Conservation (phyloP, 345 rosid genomes). For the Draba incana region DNA sequence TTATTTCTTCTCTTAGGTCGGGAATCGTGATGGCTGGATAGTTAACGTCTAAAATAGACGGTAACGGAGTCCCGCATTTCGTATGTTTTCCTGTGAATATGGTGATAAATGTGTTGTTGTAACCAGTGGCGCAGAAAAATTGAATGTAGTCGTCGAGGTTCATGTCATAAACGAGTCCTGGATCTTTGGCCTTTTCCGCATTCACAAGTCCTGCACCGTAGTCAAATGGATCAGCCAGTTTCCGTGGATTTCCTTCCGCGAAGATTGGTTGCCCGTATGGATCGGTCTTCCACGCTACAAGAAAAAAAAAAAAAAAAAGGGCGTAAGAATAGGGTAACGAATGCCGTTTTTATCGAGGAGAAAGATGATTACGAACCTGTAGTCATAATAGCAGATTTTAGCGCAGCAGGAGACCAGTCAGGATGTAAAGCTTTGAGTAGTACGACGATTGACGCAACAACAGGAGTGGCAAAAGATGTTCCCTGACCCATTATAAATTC, state of each 20-base stretch:
- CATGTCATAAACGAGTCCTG: constrained; percentile 41
- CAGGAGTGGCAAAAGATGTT: constrained; percentile 26
- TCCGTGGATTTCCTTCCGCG: constrained; percentile 23
- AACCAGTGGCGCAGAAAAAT: constrained; percentile 32
- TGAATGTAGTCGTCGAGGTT: constrained; percentile 31
- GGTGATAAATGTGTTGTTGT: constrained; percentile 20
- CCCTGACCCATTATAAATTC: background rate
- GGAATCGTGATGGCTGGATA: constrained; percentile 40
- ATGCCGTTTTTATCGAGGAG: background rate
- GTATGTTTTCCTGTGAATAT: constrained; percentile 15
- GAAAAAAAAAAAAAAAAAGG: background rate
- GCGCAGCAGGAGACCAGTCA: constrained; percentile 44
- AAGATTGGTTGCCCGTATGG: constrained; percentile 22
- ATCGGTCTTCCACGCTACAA: constrained; percentile 36
- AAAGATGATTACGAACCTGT: constrained; percentile 19
- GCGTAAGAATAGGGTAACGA: constrained; percentile 10
- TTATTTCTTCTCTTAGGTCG: constrained; percentile 17
- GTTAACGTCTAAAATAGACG: constrained; percentile 35
- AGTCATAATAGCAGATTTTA: constrained; percentile 40
- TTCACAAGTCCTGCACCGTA: constrained; percentile 38
- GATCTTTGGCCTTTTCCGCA: constrained; percentile 33
- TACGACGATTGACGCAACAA: constrained; percentile 21
- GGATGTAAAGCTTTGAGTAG: constrained; percentile 39
- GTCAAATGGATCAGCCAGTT: constrained; percentile 37
- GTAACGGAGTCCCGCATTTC: constrained; percentile 24